Conservation (phyloP, 768 basidiomycete genomes). For the Suillus luteus region DNA sequence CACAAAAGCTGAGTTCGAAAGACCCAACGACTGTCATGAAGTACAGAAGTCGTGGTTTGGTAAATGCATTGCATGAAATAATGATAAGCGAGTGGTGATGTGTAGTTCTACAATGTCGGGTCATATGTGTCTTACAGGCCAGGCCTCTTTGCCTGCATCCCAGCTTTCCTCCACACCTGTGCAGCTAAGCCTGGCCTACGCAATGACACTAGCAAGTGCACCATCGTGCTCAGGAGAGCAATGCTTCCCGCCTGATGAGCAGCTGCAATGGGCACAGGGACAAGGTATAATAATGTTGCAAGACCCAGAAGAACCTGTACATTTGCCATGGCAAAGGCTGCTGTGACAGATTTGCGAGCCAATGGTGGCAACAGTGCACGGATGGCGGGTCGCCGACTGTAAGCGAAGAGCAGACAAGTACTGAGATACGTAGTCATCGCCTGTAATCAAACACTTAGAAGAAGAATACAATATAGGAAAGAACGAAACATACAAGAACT, state of each 20-base stretch:
- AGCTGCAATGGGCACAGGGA: conserved; percentile 90
- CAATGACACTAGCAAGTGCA: conserved; percentile 73
- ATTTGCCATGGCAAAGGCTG: conserved; percentile 79
- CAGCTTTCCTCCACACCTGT: conserved; percentile 53
- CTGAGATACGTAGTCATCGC: conserved; percentile 83
- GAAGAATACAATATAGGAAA: conserved; percentile 1
- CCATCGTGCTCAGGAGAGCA: conserved; percentile 77
- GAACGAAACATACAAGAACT: conserved; percentile 63
- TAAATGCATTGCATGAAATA: conserved; percentile 5
- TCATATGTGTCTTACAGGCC: conserved; percentile 13
- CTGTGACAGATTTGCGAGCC: conserved; percentile 51
- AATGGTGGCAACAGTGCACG: conserved; percentile 58
- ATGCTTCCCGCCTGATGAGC: conserved; percentile 96
- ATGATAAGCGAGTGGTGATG: conserved; percentile 30
- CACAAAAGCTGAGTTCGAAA: not conserved
- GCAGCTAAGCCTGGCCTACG: conserved; percentile 71
- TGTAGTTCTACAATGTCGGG: conserved; percentile 18
- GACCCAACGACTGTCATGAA: not conserved
- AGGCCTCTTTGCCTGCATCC: conserved; percentile 21
- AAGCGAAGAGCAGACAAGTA: conserved; percentile 62
- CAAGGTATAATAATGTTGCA: conserved; percentile 86
- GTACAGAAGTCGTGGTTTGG: not conserved
- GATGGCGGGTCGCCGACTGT: conserved; percentile 53
- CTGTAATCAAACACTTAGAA: conserved; percentile 39
- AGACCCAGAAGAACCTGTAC: conserved; percentile 79